Evolutionary conservation across 495 filamentous ascomycete species (phyloP).

Genomic region (Hypoxylon rickii): DNA sequence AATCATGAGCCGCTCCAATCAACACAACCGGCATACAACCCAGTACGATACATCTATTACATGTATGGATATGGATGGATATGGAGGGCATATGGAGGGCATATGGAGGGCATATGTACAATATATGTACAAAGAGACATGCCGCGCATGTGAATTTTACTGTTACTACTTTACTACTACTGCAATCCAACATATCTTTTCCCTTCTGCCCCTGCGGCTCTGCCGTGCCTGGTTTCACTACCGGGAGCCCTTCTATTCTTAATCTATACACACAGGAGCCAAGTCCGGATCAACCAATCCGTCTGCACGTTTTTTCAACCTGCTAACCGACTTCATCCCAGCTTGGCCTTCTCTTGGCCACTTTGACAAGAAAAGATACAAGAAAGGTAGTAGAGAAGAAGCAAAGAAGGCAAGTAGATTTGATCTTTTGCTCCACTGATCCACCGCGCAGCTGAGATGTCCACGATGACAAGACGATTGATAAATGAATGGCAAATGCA

Average conservation of each 20-base stretch:
- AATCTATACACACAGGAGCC: conserved; percentile 28
- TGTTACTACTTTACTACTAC: no score
- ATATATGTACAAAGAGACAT: no score
- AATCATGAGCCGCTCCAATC: conserved; percentile 27
- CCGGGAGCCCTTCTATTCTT: conserved; percentile 35
- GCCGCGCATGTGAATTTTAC: conserved; percentile 34
- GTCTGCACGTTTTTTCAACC: conserved; percentile 18
- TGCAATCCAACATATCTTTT: conserved; percentile 10
- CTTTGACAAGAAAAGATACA: conserved; percentile 7
- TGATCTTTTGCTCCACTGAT: conserved; percentile 33
- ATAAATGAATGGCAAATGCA: conserved; percentile 28
- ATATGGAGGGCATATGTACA: no score
- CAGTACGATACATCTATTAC: no score
- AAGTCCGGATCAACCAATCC: conserved; percentile 29
- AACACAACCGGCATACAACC: conserved; percentile 26
- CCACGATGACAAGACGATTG: conserved; percentile 33
- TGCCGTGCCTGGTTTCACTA: conserved; percentile 37
- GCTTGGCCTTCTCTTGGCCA: conserved; percentile 23
- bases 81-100: no score
- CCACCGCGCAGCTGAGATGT: conserved; percentile 32
- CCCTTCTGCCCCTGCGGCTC: conserved; percentile 32
- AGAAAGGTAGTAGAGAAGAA: neutral
- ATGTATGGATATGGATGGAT: no score
- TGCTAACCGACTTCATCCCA: conserved; percentile 23
- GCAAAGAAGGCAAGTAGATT: conserved; percentile 14